These are phyloP conservation scores for Eimeria maxima DNA, from an alignment of 169 alveolate species.

Conservation along the genomic window DNA sequence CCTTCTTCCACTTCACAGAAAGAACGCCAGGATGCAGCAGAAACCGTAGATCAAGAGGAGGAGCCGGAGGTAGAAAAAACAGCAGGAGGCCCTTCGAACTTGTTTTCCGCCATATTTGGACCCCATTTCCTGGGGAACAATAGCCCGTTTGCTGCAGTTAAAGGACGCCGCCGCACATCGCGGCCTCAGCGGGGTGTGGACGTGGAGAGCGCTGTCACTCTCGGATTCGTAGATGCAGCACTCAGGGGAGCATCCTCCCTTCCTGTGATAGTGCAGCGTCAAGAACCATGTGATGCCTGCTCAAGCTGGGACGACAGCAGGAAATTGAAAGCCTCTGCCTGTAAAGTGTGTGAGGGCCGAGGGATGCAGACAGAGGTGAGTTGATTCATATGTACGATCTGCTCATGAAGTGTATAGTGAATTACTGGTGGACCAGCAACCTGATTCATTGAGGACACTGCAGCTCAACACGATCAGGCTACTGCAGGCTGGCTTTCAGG, in stretches of 20 bases:
- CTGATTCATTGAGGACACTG: not conserved
- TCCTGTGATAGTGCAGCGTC: constrained; percentile 11
- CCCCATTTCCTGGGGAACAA: constrained; percentile 5
- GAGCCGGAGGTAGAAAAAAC: not conserved
- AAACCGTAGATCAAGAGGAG: not conserved
- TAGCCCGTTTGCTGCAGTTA: constrained; percentile 10
- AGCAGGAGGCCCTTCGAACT: constrained; percentile 9
- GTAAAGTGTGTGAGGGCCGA: constrained; percentile 38
- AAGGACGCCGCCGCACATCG: not conserved
- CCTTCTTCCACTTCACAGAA: not conserved
- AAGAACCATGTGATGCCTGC: constrained; percentile 46
- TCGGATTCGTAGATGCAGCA: constrained; percentile 58
- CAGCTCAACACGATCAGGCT: not conserved
- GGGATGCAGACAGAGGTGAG: constrained; percentile 72
- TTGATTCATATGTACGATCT: not conserved
- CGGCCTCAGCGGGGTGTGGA: constrained; percentile 28
- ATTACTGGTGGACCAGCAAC: not conserved
- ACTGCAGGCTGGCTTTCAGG: not conserved
- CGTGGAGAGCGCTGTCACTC: constrained; percentile 36
- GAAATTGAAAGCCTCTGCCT: not conserved
- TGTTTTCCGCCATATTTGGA: constrained; percentile 29
- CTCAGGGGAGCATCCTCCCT: constrained; percentile 35
- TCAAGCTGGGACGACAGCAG: not conserved
- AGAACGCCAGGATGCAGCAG: not conserved
- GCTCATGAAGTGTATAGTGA: not conserved